A percentile compares a stretch with the other conserved stretches of the same genome.
Evolutionary conservation across 164 flowering plant species (phyloP).

Genomic region (Vitis vinifera): DNA sequence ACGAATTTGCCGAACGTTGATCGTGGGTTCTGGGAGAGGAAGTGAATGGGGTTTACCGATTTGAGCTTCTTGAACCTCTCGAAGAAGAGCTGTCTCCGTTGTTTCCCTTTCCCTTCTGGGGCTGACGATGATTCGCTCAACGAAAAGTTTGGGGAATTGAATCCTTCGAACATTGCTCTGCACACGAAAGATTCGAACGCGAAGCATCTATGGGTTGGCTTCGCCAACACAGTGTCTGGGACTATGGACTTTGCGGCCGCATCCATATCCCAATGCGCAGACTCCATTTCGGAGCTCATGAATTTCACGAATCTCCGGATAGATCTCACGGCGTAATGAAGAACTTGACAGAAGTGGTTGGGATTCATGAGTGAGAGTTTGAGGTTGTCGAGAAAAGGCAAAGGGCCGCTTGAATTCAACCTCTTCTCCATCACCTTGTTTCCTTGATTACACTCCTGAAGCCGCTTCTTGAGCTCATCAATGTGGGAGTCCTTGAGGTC

Average conservation of each 20-base stretch:
- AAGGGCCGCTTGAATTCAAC: conserved; percentile 50
- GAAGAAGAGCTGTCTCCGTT: conserved; percentile 24
- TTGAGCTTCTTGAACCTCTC: conserved; percentile 50
- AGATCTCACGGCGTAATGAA: conserved; percentile 51
- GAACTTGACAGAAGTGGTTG: conserved; percentile 54
- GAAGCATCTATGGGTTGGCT: conserved; percentile 42
- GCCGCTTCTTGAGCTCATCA: conserved; percentile 26
- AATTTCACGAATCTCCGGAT: conserved; percentile 58
- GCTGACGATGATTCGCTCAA: conserved; percentile 15
- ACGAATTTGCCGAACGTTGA: conserved; percentile 56
- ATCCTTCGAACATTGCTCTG: conserved; percentile 61
- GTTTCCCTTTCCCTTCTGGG: not conserved
- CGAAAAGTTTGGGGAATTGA: conserved; percentile 43
- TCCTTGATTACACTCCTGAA: conserved; percentile 24
- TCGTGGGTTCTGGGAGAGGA: conserved; percentile 37
- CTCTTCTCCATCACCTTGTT: conserved; percentile 58
- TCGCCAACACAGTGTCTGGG: conserved; percentile 29
- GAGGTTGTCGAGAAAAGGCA: conserved; percentile 43
- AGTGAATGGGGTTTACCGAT: conserved; percentile 34
- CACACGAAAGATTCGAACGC: conserved; percentile 69
- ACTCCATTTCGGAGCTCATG: conserved; percentile 70
- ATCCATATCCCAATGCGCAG: conserved; percentile 68
- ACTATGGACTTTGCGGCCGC: conserved; percentile 51
- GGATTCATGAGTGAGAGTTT: conserved; percentile 40
- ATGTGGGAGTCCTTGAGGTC: conserved; percentile 44